These are phyloP conservation scores for Sodiomyces alkalinus DNA, from an alignment of 2,329 filamentous ascomycete species.

Conservation along the genomic window DNA sequence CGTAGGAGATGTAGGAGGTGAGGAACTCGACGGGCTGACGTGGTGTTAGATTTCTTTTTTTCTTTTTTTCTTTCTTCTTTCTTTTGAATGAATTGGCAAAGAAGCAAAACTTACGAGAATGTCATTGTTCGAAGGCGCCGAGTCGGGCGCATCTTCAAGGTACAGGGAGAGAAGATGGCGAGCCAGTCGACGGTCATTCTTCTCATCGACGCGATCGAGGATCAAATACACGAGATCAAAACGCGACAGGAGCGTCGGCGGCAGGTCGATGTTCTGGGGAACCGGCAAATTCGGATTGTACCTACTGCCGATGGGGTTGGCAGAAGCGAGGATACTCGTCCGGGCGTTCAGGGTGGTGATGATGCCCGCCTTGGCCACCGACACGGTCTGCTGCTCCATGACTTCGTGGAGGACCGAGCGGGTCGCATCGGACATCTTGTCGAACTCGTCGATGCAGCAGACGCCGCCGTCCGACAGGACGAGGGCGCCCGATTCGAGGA, in stretches of 20 bases:
- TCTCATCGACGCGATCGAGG: slow-evolving; percentile 84
- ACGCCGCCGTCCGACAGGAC: slow-evolving; percentile 71
- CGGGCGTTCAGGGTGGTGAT: slow-evolving; percentile 92
- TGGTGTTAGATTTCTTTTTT: too few relatives aligned
- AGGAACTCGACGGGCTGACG: slow-evolving; percentile 78
- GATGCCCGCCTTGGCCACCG: slow-evolving; percentile 81
- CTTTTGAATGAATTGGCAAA: too few relatives aligned
- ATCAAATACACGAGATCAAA: slow-evolving; percentile 97
- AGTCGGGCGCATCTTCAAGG: slow-evolving; percentile 83
- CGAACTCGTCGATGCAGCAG: slow-evolving; percentile 75
- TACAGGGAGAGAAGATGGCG: slow-evolving; percentile 94
- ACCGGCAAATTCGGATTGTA: slow-evolving; percentile 95
- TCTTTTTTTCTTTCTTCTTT: too few relatives aligned
- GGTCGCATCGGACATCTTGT: slow-evolving; percentile 72
- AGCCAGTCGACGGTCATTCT: slow-evolving; percentile 72
- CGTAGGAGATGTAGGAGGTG: slow-evolving; percentile 94
- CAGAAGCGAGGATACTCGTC: slow-evolving; percentile 89
- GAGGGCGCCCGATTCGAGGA: slow-evolving; percentile 65
- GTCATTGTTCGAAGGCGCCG: slow-evolving; percentile 57
- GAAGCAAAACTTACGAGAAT: slow-evolving; percentile 50
- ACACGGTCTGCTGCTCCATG: slow-evolving; percentile 79
- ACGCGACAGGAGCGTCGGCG: slow-evolving; percentile 83
- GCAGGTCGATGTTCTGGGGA: slow-evolving; percentile 94
- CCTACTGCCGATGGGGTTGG: slow-evolving; percentile 94
- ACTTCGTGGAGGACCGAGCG: slow-evolving; percentile 75